Base-by-base conservation (phyloP, 1,284 basidiomycete genomes). In the Sanghuangporus baumii region DNA sequence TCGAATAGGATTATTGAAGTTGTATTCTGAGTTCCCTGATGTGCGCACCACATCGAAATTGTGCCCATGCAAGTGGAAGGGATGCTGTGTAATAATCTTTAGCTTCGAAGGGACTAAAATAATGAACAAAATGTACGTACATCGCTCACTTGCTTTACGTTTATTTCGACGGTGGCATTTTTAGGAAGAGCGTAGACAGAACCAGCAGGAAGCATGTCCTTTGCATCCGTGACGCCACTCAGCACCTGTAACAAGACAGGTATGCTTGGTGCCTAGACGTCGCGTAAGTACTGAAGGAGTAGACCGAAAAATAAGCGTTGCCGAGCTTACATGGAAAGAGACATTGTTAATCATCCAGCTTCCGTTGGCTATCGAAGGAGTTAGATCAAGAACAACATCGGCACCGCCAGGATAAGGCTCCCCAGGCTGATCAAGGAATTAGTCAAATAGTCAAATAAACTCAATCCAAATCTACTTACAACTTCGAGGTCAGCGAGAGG, bases 1-100 rank as follows among this genome's bases (percentile, higher is more conserved):
- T 36, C 73, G 72, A 12, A 73, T 70, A 2, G 79, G 79, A 60
- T 80, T 77, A 9, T 63, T 59, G 65, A 72, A 78, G 69, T 81
- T 79, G 61, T 74, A 74, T 1, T 60, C 55, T 7, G 60, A 41
- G 54, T 62, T 68, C 20, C 69, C 70, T 9, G 71, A 70, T 36
- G 68, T 69, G 64, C 72, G 72, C 16, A 77, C 66, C 40, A 78
- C 75, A 59, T 73, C 69, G 54, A 77, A 74, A 12, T 61, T 65
- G 47, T 77, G 76, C 69, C 72, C 75, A 66, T 78, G 76, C 59
- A 78, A 55, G 62, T 67, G 75, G 58, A 59, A 62, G 4, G 75
- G 74, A 60, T 77, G 75, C 75, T 76, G 51, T n/a, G 47, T 7
- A 46, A 46, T 41, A 11, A 12, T n/a, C 11, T 46, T 46, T 8